Percentiles rank a stretch among this genome's conserved stretches.
These are phyloP conservation scores for Cymbidium sinense DNA, from an alignment of 106 monocot genomes.

Conservation along the genomic window DNA sequence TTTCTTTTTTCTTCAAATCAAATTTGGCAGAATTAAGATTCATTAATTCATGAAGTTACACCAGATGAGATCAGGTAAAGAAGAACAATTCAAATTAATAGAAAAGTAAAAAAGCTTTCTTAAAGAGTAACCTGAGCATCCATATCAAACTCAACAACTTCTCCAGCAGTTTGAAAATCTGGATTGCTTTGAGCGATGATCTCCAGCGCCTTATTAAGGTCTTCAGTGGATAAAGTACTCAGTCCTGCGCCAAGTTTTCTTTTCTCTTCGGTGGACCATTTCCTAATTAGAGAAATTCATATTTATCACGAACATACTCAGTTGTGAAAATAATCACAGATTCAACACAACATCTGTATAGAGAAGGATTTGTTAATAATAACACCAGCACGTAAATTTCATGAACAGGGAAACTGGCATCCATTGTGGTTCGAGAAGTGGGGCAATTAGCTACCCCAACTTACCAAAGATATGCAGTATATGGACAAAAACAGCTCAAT, in stretches of 20 bases:
- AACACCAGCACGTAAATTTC: not conserved
- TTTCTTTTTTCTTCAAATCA: not conserved
- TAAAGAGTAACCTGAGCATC: slow-evolving; percentile 60
- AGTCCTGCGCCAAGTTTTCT: slow-evolving; percentile 73
- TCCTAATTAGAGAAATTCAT: slow-evolving; percentile 62
- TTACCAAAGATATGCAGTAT: not conserved
- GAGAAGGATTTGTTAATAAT: not conserved
- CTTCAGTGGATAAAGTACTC: slow-evolving; percentile 59
- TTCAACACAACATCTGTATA: not conserved
- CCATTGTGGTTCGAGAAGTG: not conserved
- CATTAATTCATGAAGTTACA: not conserved
- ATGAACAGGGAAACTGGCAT: not conserved
- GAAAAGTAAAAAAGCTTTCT: too few relatives aligned
- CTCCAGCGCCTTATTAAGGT: slow-evolving; percentile 68
- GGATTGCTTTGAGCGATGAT: slow-evolving; percentile 73
- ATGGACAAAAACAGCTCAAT: too few relatives aligned
- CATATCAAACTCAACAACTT: slow-evolving; percentile 77
- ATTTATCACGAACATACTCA: too few relatives aligned
- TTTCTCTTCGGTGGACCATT: slow-evolving; percentile 85
- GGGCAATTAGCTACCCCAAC: not conserved
- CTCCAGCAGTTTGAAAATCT: slow-evolving; percentile 37
- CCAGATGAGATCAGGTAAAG: not conserved
- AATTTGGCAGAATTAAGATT: not conserved
- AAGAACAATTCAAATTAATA: not conserved
- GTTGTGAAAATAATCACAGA: not conserved